Percentiles rank a stretch among this genome's conserved stretches.
phyloP scores from a whole-genome alignment of 202 grass and related monocot species.

The Carex arenaria region DNA sequence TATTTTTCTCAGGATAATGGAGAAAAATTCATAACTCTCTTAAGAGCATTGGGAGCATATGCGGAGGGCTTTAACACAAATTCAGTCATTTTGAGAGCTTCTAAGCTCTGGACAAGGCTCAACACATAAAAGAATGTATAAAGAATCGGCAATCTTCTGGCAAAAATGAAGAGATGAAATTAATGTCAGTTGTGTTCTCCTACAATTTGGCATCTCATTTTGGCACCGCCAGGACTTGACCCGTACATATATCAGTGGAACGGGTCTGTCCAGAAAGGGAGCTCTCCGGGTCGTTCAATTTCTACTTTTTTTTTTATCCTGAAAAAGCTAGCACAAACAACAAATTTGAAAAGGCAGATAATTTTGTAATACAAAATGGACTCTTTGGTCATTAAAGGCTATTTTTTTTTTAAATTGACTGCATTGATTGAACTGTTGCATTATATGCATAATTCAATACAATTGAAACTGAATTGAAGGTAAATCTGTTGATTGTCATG shows the following conservation, averaged over 20 bases:
- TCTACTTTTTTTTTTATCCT: not conserved
- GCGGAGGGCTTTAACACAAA: slow-evolving; percentile 82
- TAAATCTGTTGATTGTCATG: too few relatives aligned
- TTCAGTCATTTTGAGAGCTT: slow-evolving; percentile 63
- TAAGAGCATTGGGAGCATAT: slow-evolving; percentile 86
- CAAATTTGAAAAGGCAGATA: not conserved
- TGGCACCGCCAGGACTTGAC: not conserved
- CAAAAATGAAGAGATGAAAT: not conserved
- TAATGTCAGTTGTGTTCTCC: not conserved
- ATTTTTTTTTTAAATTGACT: not conserved
- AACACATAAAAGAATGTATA: slow-evolving; percentile 23
- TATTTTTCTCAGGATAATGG: slow-evolving; percentile 58
- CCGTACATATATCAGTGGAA: not conserved
- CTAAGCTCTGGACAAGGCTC: slow-evolving; percentile 71
- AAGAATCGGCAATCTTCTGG: not conserved
- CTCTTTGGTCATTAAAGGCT: not conserved
- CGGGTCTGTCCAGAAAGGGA: not conserved
- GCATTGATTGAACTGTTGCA: too few relatives aligned
- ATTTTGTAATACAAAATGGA: not conserved
- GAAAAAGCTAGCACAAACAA: not conserved
- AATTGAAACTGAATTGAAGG: too few relatives aligned
- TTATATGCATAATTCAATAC: too few relatives aligned
- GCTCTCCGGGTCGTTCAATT: slow-evolving; percentile 23
- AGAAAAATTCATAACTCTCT: slow-evolving; percentile 71
- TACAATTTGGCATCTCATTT: not conserved